Conservation (phyloP, 2,329 filamentous ascomycete species). For the Arthrinium puccinioides region DNA sequence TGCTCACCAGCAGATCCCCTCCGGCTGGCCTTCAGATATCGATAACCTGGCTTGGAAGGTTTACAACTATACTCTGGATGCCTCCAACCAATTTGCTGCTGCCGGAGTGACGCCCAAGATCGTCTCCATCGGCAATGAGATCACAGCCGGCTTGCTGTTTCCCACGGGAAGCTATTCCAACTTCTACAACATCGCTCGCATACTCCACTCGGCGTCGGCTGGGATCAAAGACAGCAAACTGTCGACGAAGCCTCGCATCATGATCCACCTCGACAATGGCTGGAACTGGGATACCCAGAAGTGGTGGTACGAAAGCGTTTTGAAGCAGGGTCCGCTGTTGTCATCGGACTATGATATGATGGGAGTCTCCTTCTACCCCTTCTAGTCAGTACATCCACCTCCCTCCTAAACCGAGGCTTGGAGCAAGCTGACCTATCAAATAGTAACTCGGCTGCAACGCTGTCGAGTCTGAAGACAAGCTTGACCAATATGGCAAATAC, state of each 20-base stretch:
- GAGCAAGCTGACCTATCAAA: constrained; percentile 6
- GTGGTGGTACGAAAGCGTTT: constrained; percentile 55
- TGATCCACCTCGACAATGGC: constrained; percentile 72
- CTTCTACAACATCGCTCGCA: constrained; percentile 51
- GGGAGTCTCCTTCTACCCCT: constrained; percentile 68
- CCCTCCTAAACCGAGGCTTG: background rate
- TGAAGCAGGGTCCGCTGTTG: constrained; percentile 41
- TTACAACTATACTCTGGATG: constrained; percentile 61
- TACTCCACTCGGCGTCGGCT: constrained; percentile 57
- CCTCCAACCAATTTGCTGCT: constrained; percentile 52
- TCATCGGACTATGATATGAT: constrained; percentile 60
- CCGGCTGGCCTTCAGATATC: constrained; percentile 55
- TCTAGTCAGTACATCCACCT: constrained; percentile 37
- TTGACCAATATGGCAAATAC: constrained; percentile 51
- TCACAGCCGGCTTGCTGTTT: constrained; percentile 59
- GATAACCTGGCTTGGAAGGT: constrained; percentile 52
- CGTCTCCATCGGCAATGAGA: constrained; percentile 69
- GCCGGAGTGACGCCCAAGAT: constrained; percentile 50
- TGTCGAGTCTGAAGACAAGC: constrained; percentile 46
- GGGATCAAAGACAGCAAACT: constrained; percentile 59
- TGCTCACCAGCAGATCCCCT: constrained; percentile 51
- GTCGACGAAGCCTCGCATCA: constrained; percentile 53
- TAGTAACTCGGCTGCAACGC: constrained; percentile 45
- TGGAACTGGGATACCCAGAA: constrained; percentile 63
- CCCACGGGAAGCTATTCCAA: constrained; percentile 50